Conservation (phyloP, 2,329 filamentous ascomycete species). For the Talaromyces pinophilus region DNA sequence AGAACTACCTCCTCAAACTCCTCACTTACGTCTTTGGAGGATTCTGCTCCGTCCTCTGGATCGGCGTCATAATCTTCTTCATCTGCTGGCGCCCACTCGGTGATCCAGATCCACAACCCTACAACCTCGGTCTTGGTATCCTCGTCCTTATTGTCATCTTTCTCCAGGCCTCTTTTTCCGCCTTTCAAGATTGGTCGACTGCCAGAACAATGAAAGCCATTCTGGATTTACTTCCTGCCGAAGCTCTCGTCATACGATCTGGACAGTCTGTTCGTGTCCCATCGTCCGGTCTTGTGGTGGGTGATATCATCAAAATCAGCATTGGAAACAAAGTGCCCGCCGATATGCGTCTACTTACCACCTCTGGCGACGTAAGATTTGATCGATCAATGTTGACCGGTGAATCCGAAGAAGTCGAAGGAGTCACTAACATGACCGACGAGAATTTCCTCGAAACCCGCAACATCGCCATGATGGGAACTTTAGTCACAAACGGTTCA, state of each 20-base stretch:
- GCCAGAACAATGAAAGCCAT: constrained; percentile 78
- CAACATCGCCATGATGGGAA: constrained; percentile 75
- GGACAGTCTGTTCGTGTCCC: constrained; percentile 54
- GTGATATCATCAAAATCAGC: constrained; percentile 69
- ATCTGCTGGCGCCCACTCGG: constrained; percentile 76
- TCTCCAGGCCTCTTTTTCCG: constrained; percentile 69
- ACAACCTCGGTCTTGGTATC: constrained; percentile 70
- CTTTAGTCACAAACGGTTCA: constrained; percentile 71
- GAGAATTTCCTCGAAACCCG: constrained; percentile 76
- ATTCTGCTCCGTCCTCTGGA: constrained; percentile 72
- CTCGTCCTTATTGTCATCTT: constrained; percentile 72
- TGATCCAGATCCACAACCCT: constrained; percentile 64
- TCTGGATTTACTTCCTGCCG: constrained; percentile 72
- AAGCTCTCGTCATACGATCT: constrained; percentile 68
- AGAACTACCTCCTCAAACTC: constrained; percentile 60
- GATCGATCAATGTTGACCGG: constrained; percentile 75
- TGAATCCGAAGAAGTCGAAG: constrained; percentile 67
- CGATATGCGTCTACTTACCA: constrained; percentile 69
- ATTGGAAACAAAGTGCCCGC: constrained; percentile 75
- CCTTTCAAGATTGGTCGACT: constrained; percentile 71
- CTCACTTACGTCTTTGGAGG: constrained; percentile 75
- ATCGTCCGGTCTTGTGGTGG: constrained; percentile 68
- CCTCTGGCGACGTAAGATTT: constrained; percentile 70
- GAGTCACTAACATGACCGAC: constrained; percentile 65
- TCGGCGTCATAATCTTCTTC: constrained; percentile 68